A percentile compares a stretch with the other conserved stretches of the same genome.
These are phyloP conservation scores for Penicillium salamii DNA, from an alignment of 495 filamentous ascomycete genomes.

Conservation along the genomic window DNA sequence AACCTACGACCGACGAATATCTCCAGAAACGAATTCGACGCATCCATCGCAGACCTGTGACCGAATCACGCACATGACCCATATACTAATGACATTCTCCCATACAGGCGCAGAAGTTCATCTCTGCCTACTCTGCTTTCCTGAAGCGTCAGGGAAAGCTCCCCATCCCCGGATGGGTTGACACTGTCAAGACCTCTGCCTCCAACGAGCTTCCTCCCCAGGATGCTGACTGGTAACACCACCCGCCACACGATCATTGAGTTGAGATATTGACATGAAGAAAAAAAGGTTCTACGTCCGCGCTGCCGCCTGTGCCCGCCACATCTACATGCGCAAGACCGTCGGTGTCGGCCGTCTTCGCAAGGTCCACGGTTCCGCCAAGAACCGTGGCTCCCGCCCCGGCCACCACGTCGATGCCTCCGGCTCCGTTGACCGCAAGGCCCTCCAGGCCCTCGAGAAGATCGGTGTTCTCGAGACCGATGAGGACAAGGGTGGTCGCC, in stretches of 20 bases:
- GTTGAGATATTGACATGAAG: constrained; percentile 11
- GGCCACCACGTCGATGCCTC: constrained; percentile 93
- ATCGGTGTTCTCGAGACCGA: constrained; percentile 95
- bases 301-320: constrained; percentile 90
- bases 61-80: constrained; percentile 5
- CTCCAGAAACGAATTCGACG: constrained; percentile 23
- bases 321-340: constrained; percentile 98
- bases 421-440: constrained; percentile 93
- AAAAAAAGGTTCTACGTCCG: constrained; percentile 87
- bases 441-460: constrained; percentile 95
- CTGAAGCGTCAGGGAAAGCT: constrained; percentile 99
- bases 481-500: constrained; percentile 94
- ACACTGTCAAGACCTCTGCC: constrained; percentile 96
- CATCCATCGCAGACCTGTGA: constrained; percentile 14
- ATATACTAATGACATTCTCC: constrained; percentile 25
- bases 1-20: constrained; percentile 6
- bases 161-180: constrained; percentile 96
- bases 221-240: constrained; percentile 80
- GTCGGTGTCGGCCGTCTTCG: constrained; percentile 92
- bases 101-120: constrained; percentile 86
- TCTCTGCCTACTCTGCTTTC: constrained; percentile 91
- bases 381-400: constrained; percentile 93
- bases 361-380: constrained; percentile 90
- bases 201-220: constrained; percentile 97
- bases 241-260: neutral